Conservation (phyloP, 2,329 filamentous ascomycete species). For the Pseudogymnoascus sp. region DNA sequence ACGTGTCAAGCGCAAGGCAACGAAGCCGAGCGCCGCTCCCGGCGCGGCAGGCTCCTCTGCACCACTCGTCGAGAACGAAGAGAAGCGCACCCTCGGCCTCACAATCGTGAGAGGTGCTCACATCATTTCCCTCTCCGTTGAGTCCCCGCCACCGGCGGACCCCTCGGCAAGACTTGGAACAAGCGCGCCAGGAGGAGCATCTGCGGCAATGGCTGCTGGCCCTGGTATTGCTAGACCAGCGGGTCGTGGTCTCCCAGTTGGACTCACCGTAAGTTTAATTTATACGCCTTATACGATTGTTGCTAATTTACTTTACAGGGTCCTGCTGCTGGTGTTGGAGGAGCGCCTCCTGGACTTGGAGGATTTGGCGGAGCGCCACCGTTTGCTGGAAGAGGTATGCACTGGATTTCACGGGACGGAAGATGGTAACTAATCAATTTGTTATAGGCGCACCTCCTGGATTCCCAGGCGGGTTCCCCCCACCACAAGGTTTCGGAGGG, state of each 20-base stretch:
- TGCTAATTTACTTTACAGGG: constrained; percentile 39
- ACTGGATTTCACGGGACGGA: constrained; percentile 18
- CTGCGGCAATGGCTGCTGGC: constrained; percentile 68
- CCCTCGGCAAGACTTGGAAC: constrained; percentile 83
- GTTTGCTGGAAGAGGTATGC: constrained; percentile 46
- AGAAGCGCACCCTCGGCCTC: constrained; percentile 93
- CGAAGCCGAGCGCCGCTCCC: constrained; percentile 54
- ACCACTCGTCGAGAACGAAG: constrained; percentile 77
- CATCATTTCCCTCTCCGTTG: constrained; percentile 89
- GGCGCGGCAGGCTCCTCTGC: constrained; percentile 48
- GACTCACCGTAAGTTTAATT: constrained; percentile 57
- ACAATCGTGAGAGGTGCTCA: constrained; percentile 91
- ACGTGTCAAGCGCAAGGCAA: constrained; percentile 75
- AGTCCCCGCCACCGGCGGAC: constrained; percentile 90
- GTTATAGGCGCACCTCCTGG: constrained; percentile 30
- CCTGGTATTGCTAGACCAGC: constrained; percentile 87
- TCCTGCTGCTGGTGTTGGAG: constrained; percentile 78
- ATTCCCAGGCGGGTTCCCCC: constrained; percentile 43
- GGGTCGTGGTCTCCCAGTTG: constrained; percentile 74
- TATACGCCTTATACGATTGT: constrained; percentile 18
- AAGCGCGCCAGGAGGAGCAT: constrained; percentile 55
- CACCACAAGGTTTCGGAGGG: constrained; percentile 41
- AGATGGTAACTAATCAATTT: constrained; percentile 11
- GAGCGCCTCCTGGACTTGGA: constrained; percentile 45
- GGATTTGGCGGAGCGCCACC: constrained; percentile 40